Evolutionary conservation across 2,329 filamentous ascomycete genomes (phyloP).

Genomic region (Purpureocillium lavendulum): DNA sequence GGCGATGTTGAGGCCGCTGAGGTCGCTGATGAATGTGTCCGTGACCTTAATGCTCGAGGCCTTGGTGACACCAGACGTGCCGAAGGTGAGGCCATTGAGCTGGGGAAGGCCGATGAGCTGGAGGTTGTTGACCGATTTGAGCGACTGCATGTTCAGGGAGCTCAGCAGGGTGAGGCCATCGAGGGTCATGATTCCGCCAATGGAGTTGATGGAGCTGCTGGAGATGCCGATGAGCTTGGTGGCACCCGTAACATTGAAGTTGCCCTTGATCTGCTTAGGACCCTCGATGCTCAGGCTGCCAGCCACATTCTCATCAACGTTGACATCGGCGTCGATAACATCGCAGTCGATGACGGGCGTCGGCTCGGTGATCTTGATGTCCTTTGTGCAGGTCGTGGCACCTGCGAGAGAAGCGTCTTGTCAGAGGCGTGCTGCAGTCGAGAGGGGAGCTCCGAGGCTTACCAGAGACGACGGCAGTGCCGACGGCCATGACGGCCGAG

Average conservation of each 20-base stretch:
- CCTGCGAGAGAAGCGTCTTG: slow-evolving; percentile 1
- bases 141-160: slow-evolving; percentile 55
- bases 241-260: slow-evolving; percentile 54
- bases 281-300: slow-evolving; percentile 55
- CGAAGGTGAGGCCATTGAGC: slow-evolving; percentile 41
- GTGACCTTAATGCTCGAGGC: slow-evolving; percentile 64
- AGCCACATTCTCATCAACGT: slow-evolving; percentile 48
- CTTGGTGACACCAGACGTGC: slow-evolving; percentile 50
- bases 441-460: slow-evolving; percentile 12
- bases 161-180: slow-evolving; percentile 60
- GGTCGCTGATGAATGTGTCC: slow-evolving; percentile 74
- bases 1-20: slow-evolving; percentile 74
- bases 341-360: slow-evolving; percentile 56
- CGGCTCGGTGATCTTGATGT: slow-evolving; percentile 56
- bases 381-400: slow-evolving; percentile 34
- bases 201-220: slow-evolving; percentile 51
- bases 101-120: slow-evolving; percentile 63
- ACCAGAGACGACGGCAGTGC: slow-evolving; percentile 33
- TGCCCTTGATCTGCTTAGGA: slow-evolving; percentile 45
- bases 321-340: slow-evolving; percentile 61
- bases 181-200: slow-evolving; percentile 65
- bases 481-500: slow-evolving; percentile 35
- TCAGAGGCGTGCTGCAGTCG: too few species aligned
- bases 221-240: slow-evolving; percentile 50
- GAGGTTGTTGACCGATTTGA: slow-evolving; percentile 60